A percentile compares a stretch with the other conserved stretches of the same genome.
Evolutionary conservation across 2,329 filamentous ascomycete genomes (phyloP).

Genomic region (Dendryphion nanum): DNA sequence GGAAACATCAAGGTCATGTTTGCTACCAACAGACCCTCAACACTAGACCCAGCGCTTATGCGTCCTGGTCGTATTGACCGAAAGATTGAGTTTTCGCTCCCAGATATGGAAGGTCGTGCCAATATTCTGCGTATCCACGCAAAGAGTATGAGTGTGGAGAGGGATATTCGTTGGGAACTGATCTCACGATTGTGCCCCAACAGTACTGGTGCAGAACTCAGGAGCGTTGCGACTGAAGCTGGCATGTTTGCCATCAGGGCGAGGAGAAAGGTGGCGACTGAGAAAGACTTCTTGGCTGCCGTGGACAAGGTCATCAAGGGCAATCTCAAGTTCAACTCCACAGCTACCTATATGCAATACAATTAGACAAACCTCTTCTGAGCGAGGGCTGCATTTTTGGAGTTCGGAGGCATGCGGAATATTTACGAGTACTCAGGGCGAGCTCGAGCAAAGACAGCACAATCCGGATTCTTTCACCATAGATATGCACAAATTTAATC

Average conservation of each 20-base stretch:
- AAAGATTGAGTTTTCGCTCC: slow-evolving; percentile 98
- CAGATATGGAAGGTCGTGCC: slow-evolving; percentile 93
- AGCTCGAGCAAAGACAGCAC: no score
- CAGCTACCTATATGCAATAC: slow-evolving; percentile 97
- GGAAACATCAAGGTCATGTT: slow-evolving; percentile 99
- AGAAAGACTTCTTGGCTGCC: slow-evolving; percentile 97
- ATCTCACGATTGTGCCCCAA: slow-evolving; percentile 97
- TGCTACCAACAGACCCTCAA: slow-evolving; percentile 93
- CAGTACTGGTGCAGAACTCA: slow-evolving; percentile 90
- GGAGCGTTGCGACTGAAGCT: slow-evolving; percentile 95
- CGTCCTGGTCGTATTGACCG: slow-evolving; percentile 94
- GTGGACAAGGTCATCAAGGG: slow-evolving; percentile 99
- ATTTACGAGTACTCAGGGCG: no score
- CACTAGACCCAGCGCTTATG: slow-evolving; percentile 95
- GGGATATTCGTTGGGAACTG: slow-evolving; percentile 97
- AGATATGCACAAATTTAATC: no score
- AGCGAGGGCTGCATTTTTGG: no score
- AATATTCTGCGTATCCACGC: slow-evolving; percentile 98
- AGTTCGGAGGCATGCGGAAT: no score
- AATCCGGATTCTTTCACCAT: no score
- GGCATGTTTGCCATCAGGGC: slow-evolving; percentile 98
- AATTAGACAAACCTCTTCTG: slow-evolving; percentile 64
- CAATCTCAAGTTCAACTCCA: slow-evolving; percentile 99
- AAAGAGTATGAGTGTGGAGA: slow-evolving; percentile 99
- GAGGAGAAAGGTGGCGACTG: slow-evolving; percentile 92